Percentiles rank a stretch among this genome's conserved stretches.
Evolutionary conservation across 257 asterid species (phyloP).

Genomic region (Forsythia suspensa): DNA sequence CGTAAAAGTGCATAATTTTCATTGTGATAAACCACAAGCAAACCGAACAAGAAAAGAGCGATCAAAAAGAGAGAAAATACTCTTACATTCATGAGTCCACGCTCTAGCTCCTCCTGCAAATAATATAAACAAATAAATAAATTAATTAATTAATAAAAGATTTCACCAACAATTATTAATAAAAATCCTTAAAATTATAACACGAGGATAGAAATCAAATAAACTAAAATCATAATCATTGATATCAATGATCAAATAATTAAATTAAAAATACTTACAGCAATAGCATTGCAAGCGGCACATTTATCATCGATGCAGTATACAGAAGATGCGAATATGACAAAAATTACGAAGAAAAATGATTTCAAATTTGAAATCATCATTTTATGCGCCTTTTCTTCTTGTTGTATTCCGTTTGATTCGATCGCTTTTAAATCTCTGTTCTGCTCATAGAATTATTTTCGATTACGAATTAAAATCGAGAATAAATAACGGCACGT

Average conservation of each 20-base stretch:
- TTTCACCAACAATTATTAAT: background rate
- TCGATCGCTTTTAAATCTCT: conserved; percentile 22
- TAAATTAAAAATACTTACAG: conserved; percentile 49
- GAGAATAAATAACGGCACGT: conserved; percentile 15
- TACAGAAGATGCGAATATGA: conserved; percentile 30
- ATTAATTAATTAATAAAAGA: too few relatives aligned
- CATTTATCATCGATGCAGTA: conserved; percentile 77
- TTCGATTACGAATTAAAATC: background rate
- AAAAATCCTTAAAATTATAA: background rate
- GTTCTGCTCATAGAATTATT: background rate
- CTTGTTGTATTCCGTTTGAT: conserved; percentile 15
- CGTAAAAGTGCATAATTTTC: background rate
- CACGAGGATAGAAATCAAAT: background rate
- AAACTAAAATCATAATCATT: background rate
- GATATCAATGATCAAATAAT: background rate
- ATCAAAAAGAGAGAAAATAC: conserved; percentile 1
- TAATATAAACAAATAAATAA: conserved; percentile 5
- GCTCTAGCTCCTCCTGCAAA: conserved; percentile 89
- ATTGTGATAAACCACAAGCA: background rate
- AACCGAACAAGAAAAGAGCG: background rate
- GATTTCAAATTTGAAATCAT: conserved; percentile 20
- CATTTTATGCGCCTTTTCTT: conserved; percentile 22
- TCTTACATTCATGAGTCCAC: conserved; percentile 68
- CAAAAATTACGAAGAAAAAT: conserved; percentile 16
- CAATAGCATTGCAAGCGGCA: conserved; percentile 89